Evolutionary conservation across 306 rosid species (phyloP), one percentile per base, ranked within the genome.

Genomic region (Acacia crassicarpa): DNA sequence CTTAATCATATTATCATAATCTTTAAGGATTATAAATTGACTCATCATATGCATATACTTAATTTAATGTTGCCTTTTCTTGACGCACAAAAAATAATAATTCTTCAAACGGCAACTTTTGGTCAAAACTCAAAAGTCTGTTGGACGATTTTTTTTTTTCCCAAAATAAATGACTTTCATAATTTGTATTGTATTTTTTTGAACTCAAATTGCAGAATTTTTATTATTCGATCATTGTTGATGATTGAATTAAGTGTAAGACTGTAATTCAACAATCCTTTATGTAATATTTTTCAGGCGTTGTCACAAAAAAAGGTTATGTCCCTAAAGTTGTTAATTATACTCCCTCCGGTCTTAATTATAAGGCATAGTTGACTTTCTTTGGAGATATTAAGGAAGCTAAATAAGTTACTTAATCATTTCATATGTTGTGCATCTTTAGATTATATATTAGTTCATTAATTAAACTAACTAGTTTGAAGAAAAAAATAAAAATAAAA

Each of bases 111-210:
- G 17, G 4, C 8, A 38, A 14, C 23, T n/a, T 67, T n/a, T 33
- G 27, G 67, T 83, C 80, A 81, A 87, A 75, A 49, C 81, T 27
- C 78, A 77, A 87, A 75, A 45, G 78, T 17, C 70, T 74, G 85
- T 73, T 27, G 77, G 84, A 65, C 75, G 9, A 53, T n/a, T 67
- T 43, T 49, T 30, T 30, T 1, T 49, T 40, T 41, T 20, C 43
- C 2, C 0, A 8, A 23, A 23, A 2, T 25, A 27, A 23, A 27
- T 25, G 13, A 2, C 15, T 9, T 58, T 35, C 40, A 4, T 35
- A 35, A 35, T 35, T 0, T 58, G 32, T 9, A 53, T 17, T 53
- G 62, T 58, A n/a, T 9, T 58, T 56, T 56, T 56, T 8, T 1
- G 1, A n/a, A 58, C 63, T n/a, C 63, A 58, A 9, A 8, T 58